Evolutionary conservation across 2,329 filamentous ascomycete species (phyloP).

Genomic region (Ceratocystis eucalypticola): DNA sequence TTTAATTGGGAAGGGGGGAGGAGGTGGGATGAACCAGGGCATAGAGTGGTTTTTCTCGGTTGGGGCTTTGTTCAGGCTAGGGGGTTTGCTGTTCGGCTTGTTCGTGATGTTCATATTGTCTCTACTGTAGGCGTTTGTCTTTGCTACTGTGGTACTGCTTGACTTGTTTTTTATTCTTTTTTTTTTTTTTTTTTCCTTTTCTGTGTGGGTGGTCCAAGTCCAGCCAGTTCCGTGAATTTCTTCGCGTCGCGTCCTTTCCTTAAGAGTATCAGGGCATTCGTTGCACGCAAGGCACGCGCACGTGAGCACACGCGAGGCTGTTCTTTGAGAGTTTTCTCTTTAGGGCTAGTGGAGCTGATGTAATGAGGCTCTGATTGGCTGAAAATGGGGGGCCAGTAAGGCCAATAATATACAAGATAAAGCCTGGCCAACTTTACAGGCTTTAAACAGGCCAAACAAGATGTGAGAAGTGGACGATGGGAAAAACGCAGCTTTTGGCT

Average conservation of each 20-base stretch:
- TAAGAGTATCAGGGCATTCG: not conserved
- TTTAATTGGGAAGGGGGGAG: conserved; percentile 13
- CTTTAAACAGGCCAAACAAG: not conserved
- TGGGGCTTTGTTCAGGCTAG: not conserved
- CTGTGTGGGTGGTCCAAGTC: not conserved
- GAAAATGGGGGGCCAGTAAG: not conserved
- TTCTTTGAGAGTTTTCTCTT: not conserved
- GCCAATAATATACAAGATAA: not conserved
- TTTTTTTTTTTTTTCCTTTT: not conserved
- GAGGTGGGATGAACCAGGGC: conserved; percentile 10
- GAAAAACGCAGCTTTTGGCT: not conserved
- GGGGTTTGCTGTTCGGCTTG: not conserved
- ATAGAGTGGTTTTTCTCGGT: conserved; percentile 16
- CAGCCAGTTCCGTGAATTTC: not conserved
- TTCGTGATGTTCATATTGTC: no score
- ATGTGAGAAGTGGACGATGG: not conserved
- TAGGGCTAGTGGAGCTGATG: not conserved
- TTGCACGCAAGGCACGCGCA: not conserved
- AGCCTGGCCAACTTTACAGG: not conserved
- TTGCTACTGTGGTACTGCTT: no score
- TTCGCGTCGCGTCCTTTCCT: not conserved
- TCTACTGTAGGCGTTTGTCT: no score
- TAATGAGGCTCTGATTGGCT: not conserved
- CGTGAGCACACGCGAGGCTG: not conserved
- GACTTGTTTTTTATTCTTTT: no score